phyloP scores from a whole-genome alignment of 495 filamentous ascomycete genomes.

The Platismatia glauca region DNA sequence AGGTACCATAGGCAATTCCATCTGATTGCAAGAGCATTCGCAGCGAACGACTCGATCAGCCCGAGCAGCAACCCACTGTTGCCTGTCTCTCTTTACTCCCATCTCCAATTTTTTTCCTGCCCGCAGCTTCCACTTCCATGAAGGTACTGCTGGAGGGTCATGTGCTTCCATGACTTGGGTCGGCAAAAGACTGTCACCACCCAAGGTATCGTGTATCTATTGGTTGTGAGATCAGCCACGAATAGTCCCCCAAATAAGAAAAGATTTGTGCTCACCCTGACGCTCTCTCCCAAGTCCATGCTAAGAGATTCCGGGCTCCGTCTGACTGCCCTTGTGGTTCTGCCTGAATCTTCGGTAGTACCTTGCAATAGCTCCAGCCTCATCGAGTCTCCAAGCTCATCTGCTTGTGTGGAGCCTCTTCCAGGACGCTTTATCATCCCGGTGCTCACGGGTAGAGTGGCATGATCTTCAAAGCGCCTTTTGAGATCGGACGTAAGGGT shows the following conservation, averaged over 20 bases:
- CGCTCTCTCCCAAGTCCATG: not conserved
- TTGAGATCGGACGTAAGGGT: not conserved
- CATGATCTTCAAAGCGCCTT: not conserved
- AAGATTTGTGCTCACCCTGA: not conserved
- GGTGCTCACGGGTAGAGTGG: not conserved
- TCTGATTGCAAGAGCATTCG: constrained; percentile 34
- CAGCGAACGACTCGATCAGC: constrained; percentile 28
- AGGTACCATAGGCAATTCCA: constrained; percentile 39
- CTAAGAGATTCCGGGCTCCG: not conserved
- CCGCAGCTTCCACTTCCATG: constrained; percentile 18
- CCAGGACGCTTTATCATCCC: not conserved
- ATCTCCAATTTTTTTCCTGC: constrained; percentile 15
- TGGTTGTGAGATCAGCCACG: not conserved
- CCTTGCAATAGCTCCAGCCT: not conserved
- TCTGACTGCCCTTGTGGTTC: not conserved
- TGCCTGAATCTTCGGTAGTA: not conserved
- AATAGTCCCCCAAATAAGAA: not conserved
- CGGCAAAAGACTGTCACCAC: not conserved
- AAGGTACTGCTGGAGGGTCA: not conserved
- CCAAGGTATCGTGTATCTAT: not conserved
- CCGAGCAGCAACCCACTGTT: not conserved
- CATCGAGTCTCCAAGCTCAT: not conserved
- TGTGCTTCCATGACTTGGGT: constrained; percentile 3
- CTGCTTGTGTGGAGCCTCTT: not conserved
- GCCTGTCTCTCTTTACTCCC: constrained; percentile 11